Conservation (phyloP, 192 early-diverging fungal species). For the Hyaloraphidium curvatum region DNA sequence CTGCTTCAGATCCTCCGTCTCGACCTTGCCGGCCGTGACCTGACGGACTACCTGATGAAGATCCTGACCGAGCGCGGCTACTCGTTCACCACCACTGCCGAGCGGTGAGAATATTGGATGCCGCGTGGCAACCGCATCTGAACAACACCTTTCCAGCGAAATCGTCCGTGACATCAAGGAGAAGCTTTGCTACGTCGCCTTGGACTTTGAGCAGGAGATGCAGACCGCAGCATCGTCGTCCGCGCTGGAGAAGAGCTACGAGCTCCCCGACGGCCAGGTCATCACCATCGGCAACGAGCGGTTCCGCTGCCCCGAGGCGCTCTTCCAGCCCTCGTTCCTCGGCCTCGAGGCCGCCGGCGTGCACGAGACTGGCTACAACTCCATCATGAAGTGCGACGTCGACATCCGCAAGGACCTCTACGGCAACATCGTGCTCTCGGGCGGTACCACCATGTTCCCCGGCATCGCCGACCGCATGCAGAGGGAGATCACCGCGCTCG, state of each 20-base stretch:
- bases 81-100: slow-evolving; percentile 12
- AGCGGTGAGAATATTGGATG: too few species aligned
- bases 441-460: slow-evolving; percentile 32
- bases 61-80: slow-evolving; percentile 92
- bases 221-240: slow-evolving; percentile 81
- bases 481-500: slow-evolving; percentile 29
- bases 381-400: slow-evolving; percentile 28
- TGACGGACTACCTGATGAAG: slow-evolving; percentile 86
- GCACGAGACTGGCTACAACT: slow-evolving; percentile 21
- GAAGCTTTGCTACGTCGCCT: slow-evolving; percentile 36
- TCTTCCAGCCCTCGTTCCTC: slow-evolving; percentile 37
- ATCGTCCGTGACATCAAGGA: slow-evolving; percentile 46
- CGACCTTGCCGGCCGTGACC: slow-evolving; percentile 90
- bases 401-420: slow-evolving; percentile 26
- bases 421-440: slow-evolving; percentile 25
- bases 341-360: slow-evolving; percentile 23
- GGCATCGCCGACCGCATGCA: slow-evolving; percentile 26
- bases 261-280: slow-evolving; percentile 31
- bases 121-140: too few species aligned
- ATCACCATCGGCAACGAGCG: slow-evolving; percentile 39
- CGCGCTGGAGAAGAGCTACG: slow-evolving; percentile 42
- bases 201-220: slow-evolving; percentile 88
- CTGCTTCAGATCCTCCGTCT: slow-evolving; percentile 57
- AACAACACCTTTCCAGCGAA: too few species aligned
- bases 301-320: slow-evolving; percentile 34